Evolutionary conservation across 1,284 basidiomycete species (phyloP), one percentile per base, ranked within the genome.

Genomic region (Xerocomus cyaneibrunnescens): DNA sequence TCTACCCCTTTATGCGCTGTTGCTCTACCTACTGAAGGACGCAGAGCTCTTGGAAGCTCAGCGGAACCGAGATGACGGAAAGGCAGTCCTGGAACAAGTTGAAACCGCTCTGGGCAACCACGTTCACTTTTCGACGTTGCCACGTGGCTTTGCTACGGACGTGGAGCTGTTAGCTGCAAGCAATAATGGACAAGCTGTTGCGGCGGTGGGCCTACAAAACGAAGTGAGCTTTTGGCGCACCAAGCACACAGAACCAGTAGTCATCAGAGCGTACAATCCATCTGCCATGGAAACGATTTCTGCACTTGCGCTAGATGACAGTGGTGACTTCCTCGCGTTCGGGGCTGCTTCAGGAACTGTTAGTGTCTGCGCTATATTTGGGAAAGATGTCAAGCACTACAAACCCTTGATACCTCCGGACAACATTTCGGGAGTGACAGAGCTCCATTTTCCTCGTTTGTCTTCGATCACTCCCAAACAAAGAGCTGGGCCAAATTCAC

Each of bases 11-110:
- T 98, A 91, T 68, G 77, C 81, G 8, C 72, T 98, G 19, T 74
- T 97, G 13, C 77, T 92, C n/a, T 95, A 95, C 66, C 78, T 99
- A 1, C 76, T 98, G 52, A 96, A 96, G 72, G 89, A 97, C 58
- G 84, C 93, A 1, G 94, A 98, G 55, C 79, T 94, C 2, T 79
- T 98, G 14, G 94, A 95, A 62, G 87, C 89, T 5, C 93, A 94
- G 62, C 78, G 86, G 38, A 79, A 88, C 66, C 74, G 79, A 42
- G 72, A 75, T 13, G 79, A 81, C 45, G 65, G 71, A 3, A 75
- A 75, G 45, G 55, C 62, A 2, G 59, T 66, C 1, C 70, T 73
- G 7, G 49, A 57, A 7, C 61, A 73, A 39, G 66, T 73, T 51
- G 60, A 60, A 47, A 72, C 62, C 55, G 61, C 70, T n/a, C 65